Evolutionary conservation across 2,329 filamentous ascomycete genomes (phyloP), one percentile per base, ranked within the genome.

Genomic region (Alternaria postmessia): DNA sequence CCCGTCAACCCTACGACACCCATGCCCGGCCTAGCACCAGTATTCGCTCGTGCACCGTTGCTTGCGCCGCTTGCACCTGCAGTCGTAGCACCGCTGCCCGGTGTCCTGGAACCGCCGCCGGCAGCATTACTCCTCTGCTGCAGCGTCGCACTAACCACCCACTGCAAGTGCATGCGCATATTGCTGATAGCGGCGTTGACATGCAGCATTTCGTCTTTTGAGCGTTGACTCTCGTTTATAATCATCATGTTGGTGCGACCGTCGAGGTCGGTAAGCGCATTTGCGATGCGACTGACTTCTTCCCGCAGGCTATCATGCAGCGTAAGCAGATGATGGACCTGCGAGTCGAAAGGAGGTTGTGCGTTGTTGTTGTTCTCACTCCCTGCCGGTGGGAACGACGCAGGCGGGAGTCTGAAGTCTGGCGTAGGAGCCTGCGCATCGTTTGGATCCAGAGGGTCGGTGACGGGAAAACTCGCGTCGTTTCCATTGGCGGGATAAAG

Each of bases 201-300:
- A 68, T 88, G 87, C 11, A 86, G 81, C 78, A 89, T 84, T 60
- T 89, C 87, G 65, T 89, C 87, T 61, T 87, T 86, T 51, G 85
- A 81, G 4, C 87, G 85, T 32, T 88, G 80, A 47, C 83, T 87
- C 71, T 89, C 87, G 66, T 88, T 89, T 78, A 89, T 83, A 41
- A 87, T 83, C 59, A 86, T 84, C 86, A 89, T 87, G 73, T 81
- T 87, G 38, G 85, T 84, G 36, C 86, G 83, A 47, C 85, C 86
- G 63, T 89, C 87, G 42, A 88, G 80, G 57, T 88, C 86, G 4
- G 83, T 82, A 9, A 89, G 79, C 3, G 85, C 83, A 52, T 82
- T 81, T 14, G 83, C 82, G 28, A 88, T 79, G 49, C 86, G 84
- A 18, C 78, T 78, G 49, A 89, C 83, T 70, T 89, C 87, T 44